phyloP scores from a whole-genome alignment of 768 basidiomycete genomes.

The Psilocybe cubensis region DNA sequence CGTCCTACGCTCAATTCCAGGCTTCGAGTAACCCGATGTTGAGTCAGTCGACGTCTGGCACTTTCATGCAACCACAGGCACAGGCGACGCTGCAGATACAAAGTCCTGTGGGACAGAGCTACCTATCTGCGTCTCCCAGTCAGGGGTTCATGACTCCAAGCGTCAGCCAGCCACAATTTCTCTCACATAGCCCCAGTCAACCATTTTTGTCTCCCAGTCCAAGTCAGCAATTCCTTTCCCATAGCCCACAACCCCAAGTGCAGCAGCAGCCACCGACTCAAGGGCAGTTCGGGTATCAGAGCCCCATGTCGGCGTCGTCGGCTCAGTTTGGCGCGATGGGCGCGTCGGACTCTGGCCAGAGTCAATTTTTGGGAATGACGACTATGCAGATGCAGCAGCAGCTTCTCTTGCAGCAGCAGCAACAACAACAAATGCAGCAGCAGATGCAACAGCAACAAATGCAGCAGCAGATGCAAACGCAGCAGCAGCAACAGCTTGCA shows the following conservation, averaged over 20 bases:
- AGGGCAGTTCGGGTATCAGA: constrained; percentile 23
- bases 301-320: constrained; percentile 27
- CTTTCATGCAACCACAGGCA: constrained; percentile 25
- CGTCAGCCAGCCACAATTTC: constrained; percentile 3
- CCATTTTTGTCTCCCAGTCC: constrained; percentile 37
- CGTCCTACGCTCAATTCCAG: constrained; percentile 11
- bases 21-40: constrained; percentile 15
- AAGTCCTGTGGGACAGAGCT: not conserved
- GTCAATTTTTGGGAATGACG: constrained; percentile 32
- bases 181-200: constrained; percentile 23
- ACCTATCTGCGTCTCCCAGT: not conserved
- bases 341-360: constrained; percentile 26
- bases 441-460: constrained; percentile 31
- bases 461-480: constrained; percentile 15
- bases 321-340: constrained; percentile 25
- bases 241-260: constrained; percentile 38
- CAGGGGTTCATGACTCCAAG: constrained; percentile 6
- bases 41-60: constrained; percentile 16
- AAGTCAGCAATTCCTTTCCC: constrained; percentile 34
- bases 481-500: not conserved
- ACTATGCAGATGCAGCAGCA: constrained; percentile 38
- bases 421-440: constrained; percentile 21
- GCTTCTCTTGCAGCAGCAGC: constrained; percentile 17
- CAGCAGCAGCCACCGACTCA: constrained; percentile 23
- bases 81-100: constrained; percentile 19